These are phyloP conservation scores for Fusarium mundagurra DNA, from an alignment of 2,329 filamentous ascomycete species.

Conservation along the genomic window DNA sequence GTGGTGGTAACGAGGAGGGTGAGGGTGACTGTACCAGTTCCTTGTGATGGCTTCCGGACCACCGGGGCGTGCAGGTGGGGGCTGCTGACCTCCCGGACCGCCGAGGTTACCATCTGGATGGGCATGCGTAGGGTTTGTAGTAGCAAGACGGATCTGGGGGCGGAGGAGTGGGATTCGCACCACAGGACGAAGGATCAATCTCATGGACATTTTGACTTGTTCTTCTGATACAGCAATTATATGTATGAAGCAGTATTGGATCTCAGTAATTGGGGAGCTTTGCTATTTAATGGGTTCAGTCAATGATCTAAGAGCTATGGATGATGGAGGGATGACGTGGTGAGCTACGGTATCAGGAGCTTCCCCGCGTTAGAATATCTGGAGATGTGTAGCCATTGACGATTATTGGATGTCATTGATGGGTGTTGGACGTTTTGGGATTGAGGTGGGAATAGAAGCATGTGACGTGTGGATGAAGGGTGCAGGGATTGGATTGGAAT, in stretches of 20 bases:
- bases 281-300: not conserved
- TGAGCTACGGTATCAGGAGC: not conserved
- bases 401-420: slow-evolving; percentile 21
- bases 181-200: slow-evolving; percentile 32
- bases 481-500: not conserved
- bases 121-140: not conserved
- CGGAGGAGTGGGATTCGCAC: slow-evolving; percentile 37
- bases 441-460: not conserved
- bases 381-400: slow-evolving; percentile 1
- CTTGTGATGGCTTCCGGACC: slow-evolving; percentile 44
- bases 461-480: not conserved
- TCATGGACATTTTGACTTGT: slow-evolving; percentile 12
- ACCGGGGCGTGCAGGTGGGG: slow-evolving; percentile 39
- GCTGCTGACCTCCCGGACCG: slow-evolving; percentile 49
- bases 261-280: not conserved
- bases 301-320: slow-evolving; percentile 17
- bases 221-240: not conserved
- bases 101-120: slow-evolving; percentile 38
- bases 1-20: not conserved
- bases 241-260: not conserved
- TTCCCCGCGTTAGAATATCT: slow-evolving; percentile 9
- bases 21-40: slow-evolving; percentile 43
- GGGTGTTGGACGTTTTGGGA: slow-evolving; percentile 8
- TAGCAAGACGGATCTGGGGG: slow-evolving; percentile 20
- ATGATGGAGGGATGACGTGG: slow-evolving; percentile 40